Base-by-base conservation (phyloP, 768 basidiomycete genomes). In the Boletus subparvulus region DNA sequence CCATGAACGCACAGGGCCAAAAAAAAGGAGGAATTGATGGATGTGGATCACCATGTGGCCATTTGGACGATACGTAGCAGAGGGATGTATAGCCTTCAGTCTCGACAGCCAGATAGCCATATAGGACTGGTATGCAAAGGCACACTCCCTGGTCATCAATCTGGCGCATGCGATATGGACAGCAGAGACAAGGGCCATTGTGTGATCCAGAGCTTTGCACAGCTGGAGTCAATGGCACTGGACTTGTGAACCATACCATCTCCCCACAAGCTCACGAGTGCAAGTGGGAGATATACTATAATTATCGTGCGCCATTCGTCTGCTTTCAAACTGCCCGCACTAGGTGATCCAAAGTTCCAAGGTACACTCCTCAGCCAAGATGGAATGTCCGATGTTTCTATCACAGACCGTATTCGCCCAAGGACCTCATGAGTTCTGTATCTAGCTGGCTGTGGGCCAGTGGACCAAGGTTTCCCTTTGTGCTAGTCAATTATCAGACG, bases 221-320 rank as follows among this genome's bases (percentile, higher is more conserved):
- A 56, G 19, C 35, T 42, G 47, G 14, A 42, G 17, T 2, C 48
- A 36, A 45, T 14, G 0, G 11, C 28, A 8, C 1, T n/a, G 1
- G 28, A 46, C 14, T 35, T 24, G 24, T 56, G 44, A 11, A 2
- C 30, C 7, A 44, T n/a, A 6, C 42, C 37, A 5, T 49, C 42
- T 12, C 43, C 21, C 43, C 48, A 50, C 2, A 56, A 6, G 9
- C n/a, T 56, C 11, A n/a, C n/a, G n/a, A n/a, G n/a, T n/a, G n/a
- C n/a, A n/a, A n/a, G n/a, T n/a, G n/a, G n/a, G n/a, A n/a, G n/a
- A n/a, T n/a, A 56, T 1, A 56, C 28, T 0, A 28, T 56, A 5
- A n/a, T 35, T 13, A 56, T 26, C 0, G 32, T 51, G 2, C 13
- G 11, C 55, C 55, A 56, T 51, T 56, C 32, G 12, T 56, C 55